A percentile compares a stretch with the other conserved stretches of the same genome.
Evolutionary conservation across 768 basidiomycete species (phyloP).

Genomic region (Arthromyces matolae): DNA sequence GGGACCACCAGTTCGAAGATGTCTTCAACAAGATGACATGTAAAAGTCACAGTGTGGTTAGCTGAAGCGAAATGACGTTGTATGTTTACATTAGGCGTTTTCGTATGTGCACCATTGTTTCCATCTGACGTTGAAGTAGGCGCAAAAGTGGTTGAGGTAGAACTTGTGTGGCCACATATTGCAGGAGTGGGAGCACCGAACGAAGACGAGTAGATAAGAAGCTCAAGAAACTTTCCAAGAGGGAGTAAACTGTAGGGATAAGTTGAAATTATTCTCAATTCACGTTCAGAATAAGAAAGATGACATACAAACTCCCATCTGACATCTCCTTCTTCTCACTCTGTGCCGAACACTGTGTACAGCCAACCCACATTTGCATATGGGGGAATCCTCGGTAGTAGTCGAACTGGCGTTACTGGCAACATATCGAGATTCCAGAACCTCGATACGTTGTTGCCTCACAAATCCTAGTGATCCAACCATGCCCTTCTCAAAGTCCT

Average conservation of each 20-base stretch:
- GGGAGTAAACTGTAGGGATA: slow-evolving; percentile 41
- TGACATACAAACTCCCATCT: slow-evolving; percentile 51
- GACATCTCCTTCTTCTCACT: slow-evolving; percentile 35
- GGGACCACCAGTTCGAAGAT: slow-evolving; percentile 63
- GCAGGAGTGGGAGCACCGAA: slow-evolving; percentile 31
- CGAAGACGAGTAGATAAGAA: slow-evolving; percentile 43
- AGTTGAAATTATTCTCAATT: background rate
- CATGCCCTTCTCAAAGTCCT: no score
- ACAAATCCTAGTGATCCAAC: slow-evolving; percentile 24
- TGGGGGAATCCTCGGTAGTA: no score
- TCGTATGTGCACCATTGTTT: no score
- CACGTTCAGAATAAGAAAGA: background rate
- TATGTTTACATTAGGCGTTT: no score
- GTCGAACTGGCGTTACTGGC: no score
- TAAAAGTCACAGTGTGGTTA: slow-evolving; percentile 37
- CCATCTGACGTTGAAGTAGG: slow-evolving; percentile 41
- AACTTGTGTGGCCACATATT: no score
- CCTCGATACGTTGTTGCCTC: slow-evolving; percentile 8
- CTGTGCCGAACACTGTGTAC: slow-evolving; percentile 40
- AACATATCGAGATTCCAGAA: slow-evolving; percentile 16
- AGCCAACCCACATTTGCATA: slow-evolving; percentile 47
- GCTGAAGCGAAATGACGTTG: no score
- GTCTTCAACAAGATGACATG: slow-evolving; percentile 45
- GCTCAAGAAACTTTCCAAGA: slow-evolving; percentile 55
- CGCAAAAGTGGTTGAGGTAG: no score